Evolutionary conservation across 2,329 filamentous ascomycete genomes (phyloP).

Genomic region (Aureobasidium sp.): DNA sequence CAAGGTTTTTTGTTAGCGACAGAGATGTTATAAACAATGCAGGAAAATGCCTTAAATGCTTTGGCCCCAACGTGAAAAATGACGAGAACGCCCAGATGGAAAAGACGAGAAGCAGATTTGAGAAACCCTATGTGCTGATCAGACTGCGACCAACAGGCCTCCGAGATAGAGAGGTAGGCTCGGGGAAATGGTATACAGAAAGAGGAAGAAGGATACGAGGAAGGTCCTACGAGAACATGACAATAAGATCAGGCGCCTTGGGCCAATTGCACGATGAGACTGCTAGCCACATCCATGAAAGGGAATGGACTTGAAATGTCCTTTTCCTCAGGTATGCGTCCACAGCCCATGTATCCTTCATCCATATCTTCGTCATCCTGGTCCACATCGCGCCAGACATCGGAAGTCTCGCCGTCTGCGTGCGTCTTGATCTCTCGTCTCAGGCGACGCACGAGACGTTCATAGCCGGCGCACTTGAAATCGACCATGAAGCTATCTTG

Average conservation of each 20-base stretch:
- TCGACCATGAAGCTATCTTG: slow-evolving; percentile 89
- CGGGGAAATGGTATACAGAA: not conserved
- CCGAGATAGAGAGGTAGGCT: not conserved
- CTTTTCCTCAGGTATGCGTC: slow-evolving; percentile 67
- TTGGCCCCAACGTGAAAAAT: not conserved
- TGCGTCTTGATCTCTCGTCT: slow-evolving; percentile 25
- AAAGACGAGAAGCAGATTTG: not conserved
- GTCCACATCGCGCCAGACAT: slow-evolving; percentile 21
- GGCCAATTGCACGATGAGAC: slow-evolving; percentile 86
- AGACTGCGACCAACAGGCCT: not conserved
- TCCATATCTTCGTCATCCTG: slow-evolving; percentile 27
- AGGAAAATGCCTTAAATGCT: not conserved
- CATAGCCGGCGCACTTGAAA: slow-evolving; percentile 97
- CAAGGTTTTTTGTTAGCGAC: not conserved
- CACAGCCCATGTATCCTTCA: slow-evolving; percentile 34
- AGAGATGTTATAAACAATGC: not conserved
- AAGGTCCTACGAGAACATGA: not conserved
- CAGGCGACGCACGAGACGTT: slow-evolving; percentile 58
- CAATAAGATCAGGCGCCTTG: slow-evolving; percentile 53
- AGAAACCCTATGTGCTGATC: not conserved
- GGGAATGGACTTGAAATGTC: slow-evolving; percentile 92
- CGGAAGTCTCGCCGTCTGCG: slow-evolving; percentile 26
- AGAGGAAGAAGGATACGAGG: not conserved
- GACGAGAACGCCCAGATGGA: not conserved
- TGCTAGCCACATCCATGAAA: slow-evolving; percentile 87